These are phyloP conservation scores for Rhizomucor pusillus DNA, from an alignment of 371 early-diverging fungal species.

Conservation along the genomic window DNA sequence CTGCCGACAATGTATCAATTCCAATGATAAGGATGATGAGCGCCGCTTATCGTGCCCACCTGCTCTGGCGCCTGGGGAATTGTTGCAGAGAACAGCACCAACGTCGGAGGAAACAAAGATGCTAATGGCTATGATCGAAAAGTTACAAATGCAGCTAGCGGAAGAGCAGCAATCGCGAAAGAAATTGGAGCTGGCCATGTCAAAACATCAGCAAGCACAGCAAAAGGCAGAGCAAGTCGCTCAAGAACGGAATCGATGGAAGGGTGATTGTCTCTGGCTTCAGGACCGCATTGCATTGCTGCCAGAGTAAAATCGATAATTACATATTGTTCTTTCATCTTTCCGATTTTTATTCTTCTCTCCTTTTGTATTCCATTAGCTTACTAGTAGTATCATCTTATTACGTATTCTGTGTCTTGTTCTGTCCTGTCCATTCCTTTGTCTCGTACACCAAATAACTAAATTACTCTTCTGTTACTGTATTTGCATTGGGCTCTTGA, in stretches of 20 bases:
- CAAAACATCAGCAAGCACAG: conserved; percentile 8
- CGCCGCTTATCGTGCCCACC: conserved; percentile 33
- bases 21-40: neutral
- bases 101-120: conserved; percentile 7
- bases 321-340: neutral
- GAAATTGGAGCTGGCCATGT: conserved; percentile 25
- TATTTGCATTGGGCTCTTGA: too few relatives aligned
- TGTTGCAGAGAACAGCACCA: conserved; percentile 1
- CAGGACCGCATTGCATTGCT: conserved; percentile 30
- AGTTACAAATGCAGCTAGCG: conserved; percentile 39
- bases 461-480: too few relatives aligned
- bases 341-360: conserved; percentile 1
- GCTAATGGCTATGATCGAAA: conserved; percentile 24
- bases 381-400: neutral
- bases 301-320: too few relatives aligned
- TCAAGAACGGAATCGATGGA: conserved; percentile 34
- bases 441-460: too few relatives aligned
- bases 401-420: neutral
- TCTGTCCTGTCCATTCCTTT: too few relatives aligned
- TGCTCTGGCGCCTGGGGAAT: conserved; percentile 22
- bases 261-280: conserved; percentile 33
- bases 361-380: too few relatives aligned
- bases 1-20: conserved; percentile 21
- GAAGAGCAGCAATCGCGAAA: conserved; percentile 46
- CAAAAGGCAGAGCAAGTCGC: conserved; percentile 20